A percentile compares a stretch with the other conserved stretches of the same genome.
These are phyloP conservation scores for Lodderomyces jiufengensis DNA, from an alignment of 1,139 yeast genomes.

Conservation along the genomic window DNA sequence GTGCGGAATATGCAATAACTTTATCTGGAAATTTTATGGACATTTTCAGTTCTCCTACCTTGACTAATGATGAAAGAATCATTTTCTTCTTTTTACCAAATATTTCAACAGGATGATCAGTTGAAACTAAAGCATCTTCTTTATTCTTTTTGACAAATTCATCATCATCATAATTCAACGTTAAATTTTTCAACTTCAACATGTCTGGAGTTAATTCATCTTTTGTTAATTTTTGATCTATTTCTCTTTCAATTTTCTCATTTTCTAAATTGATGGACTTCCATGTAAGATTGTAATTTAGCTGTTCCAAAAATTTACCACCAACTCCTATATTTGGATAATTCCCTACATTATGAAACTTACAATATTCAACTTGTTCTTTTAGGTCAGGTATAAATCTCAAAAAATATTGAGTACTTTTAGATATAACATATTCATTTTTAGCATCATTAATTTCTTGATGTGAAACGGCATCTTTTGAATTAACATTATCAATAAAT, in stretches of 20 bases:
- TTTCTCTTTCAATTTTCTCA: conserved; percentile 33
- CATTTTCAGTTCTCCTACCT: conserved; percentile 35
- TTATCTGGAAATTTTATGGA: conserved; percentile 33
- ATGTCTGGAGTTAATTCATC: conserved; percentile 28
- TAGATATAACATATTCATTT: conserved; percentile 35
- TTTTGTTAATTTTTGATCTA: conserved; percentile 27
- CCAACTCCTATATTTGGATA: conserved; percentile 33
- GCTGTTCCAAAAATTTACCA: conserved; percentile 31
- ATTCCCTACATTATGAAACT: conserved; percentile 19
- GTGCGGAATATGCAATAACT: conserved; percentile 37
- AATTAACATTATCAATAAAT: conserved; percentile 37
- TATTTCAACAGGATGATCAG: conserved; percentile 18
- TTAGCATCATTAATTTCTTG: conserved; percentile 38
- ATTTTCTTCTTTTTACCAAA: conserved; percentile 40
- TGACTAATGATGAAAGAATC: conserved; percentile 32
- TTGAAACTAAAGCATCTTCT: not conserved
- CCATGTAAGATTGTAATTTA: conserved; percentile 32
- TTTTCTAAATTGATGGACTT: conserved; percentile 26
- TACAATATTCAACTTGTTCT: conserved; percentile 27
- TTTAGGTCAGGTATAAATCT: conserved; percentile 40
- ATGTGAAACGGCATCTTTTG: conserved; percentile 28
- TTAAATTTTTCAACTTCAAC: conserved; percentile 33
- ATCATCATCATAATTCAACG: conserved; percentile 13
- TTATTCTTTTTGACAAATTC: not conserved
- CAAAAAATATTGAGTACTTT: conserved; percentile 36